Percentiles rank a stretch among this genome's conserved stretches.
Evolutionary conservation across 164 flowering plant species (phyloP).

Genomic region (Vitis labrusca): DNA sequence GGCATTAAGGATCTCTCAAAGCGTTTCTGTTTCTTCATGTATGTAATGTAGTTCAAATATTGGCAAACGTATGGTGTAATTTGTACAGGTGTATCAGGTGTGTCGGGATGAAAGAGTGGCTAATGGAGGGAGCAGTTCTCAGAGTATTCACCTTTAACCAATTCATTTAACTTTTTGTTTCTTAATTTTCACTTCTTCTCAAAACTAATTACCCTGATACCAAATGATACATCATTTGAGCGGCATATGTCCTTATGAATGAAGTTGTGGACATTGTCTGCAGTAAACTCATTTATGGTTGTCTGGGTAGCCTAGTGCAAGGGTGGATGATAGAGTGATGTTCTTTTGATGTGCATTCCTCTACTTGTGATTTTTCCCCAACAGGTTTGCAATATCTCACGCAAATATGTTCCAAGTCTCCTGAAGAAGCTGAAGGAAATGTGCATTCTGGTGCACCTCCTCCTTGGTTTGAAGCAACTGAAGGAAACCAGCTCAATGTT

Average conservation of each 20-base stretch:
- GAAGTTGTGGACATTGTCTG: not conserved
- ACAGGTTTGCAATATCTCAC: constrained; percentile 45
- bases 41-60: not conserved
- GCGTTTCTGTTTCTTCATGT: not conserved
- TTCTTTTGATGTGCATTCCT: constrained; percentile 4
- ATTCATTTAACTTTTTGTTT: not conserved
- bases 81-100: constrained; percentile 25
- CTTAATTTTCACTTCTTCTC: not conserved
- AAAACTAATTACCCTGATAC: not conserved
- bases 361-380: constrained; percentile 9
- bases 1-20: not conserved
- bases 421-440: constrained; percentile 45
- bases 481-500: constrained; percentile 29
- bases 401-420: constrained; percentile 25
- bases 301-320: not conserved
- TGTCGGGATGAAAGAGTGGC: constrained; percentile 21
- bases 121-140: constrained; percentile 28
- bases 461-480: constrained; percentile 68
- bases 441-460: constrained; percentile 95
- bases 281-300: not conserved
- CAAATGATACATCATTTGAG: not conserved
- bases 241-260: not conserved
- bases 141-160: constrained; percentile 34
- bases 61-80: not conserved
- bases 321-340: not conserved